Conservation (phyloP, 2,329 filamentous ascomycete species). For the Pyrenochaeta sp. region DNA sequence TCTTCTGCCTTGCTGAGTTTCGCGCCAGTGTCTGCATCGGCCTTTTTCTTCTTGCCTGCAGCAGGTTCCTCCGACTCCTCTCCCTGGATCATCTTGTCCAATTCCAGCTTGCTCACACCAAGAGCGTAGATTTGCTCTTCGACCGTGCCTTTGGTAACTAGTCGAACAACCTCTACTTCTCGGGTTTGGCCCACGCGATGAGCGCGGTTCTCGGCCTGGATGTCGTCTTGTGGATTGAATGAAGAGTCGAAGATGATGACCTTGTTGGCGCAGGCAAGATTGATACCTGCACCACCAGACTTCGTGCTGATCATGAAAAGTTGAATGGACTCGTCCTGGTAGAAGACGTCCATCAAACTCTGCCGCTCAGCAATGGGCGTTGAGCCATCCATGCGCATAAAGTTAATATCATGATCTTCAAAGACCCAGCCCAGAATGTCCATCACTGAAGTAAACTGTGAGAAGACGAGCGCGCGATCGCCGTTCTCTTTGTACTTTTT, state of each 20-base stretch:
- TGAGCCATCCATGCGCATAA: conserved; percentile 85
- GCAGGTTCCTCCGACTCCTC: conserved; percentile 58
- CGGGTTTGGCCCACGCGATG: conserved; percentile 92
- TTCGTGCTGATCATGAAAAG: conserved; percentile 94
- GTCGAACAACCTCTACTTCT: conserved; percentile 87
- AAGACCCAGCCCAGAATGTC: conserved; percentile 89
- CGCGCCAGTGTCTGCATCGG: conserved; percentile 17
- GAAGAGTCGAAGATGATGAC: conserved; percentile 96
- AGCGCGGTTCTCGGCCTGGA: conserved; percentile 97
- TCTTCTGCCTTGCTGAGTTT: conserved; percentile 48
- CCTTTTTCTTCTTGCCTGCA: conserved; percentile 30
- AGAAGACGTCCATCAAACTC: conserved; percentile 87
- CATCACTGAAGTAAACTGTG: conserved; percentile 89
- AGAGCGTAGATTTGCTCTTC: conserved; percentile 94
- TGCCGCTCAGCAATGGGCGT: conserved; percentile 87
- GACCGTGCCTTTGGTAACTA: conserved; percentile 83
- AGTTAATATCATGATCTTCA: conserved; percentile 74
- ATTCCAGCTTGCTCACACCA: conserved; percentile 89
- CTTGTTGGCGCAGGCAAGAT: conserved; percentile 94
- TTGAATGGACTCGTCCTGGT: conserved; percentile 76
- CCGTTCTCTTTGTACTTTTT: conserved; percentile 77
- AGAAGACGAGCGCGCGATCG: conserved; percentile 89
- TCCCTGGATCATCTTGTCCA: conserved; percentile 78
- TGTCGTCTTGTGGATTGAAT: conserved; percentile 98
- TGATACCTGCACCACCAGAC: conserved; percentile 96